Conservation (phyloP, 2,329 filamentous ascomycete genomes). For the Sporothrix schenckii region DNA sequence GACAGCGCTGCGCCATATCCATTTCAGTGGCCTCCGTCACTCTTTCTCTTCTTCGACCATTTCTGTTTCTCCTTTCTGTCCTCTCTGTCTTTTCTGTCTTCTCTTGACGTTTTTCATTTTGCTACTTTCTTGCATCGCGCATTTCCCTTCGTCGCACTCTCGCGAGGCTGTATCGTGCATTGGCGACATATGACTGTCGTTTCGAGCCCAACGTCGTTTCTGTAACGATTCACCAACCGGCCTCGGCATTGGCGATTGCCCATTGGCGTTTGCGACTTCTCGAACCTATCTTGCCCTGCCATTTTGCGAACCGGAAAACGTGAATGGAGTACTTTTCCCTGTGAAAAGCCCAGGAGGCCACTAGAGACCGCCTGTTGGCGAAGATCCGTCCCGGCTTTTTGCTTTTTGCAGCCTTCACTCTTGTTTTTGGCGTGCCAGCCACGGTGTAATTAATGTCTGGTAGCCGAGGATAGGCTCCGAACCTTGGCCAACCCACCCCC, state of each 20-base stretch:
- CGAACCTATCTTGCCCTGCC: background rate
- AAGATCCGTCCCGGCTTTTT: conserved; percentile 10
- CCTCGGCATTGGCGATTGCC: conserved; percentile 8
- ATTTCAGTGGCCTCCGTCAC: background rate
- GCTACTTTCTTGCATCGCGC: background rate
- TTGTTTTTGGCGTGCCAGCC: conserved; percentile 15
- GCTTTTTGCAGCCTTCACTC: background rate
- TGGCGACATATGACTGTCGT: background rate
- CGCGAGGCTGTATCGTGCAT: conserved; percentile 19
- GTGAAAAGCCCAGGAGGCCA: background rate
- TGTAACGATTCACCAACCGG: conserved; percentile 19
- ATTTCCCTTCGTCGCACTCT: background rate
- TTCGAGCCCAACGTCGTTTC: background rate
- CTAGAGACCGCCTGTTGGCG: background rate
- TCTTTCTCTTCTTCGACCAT: background rate
- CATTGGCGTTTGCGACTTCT: background rate
- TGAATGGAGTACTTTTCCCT: background rate
- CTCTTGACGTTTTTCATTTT: background rate
- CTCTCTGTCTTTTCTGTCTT: background rate
- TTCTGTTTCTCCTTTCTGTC: too few relatives aligned
- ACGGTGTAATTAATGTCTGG: conserved; percentile 8
- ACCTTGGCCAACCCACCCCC: conserved; percentile 12
- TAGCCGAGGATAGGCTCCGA: conserved; percentile 29
- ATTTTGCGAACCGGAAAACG: conserved; percentile 3
- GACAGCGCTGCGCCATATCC: conserved; percentile 2